These are phyloP conservation scores for Carex arenaria DNA, from an alignment of 202 grass and related monocot species.

Conservation along the genomic window DNA sequence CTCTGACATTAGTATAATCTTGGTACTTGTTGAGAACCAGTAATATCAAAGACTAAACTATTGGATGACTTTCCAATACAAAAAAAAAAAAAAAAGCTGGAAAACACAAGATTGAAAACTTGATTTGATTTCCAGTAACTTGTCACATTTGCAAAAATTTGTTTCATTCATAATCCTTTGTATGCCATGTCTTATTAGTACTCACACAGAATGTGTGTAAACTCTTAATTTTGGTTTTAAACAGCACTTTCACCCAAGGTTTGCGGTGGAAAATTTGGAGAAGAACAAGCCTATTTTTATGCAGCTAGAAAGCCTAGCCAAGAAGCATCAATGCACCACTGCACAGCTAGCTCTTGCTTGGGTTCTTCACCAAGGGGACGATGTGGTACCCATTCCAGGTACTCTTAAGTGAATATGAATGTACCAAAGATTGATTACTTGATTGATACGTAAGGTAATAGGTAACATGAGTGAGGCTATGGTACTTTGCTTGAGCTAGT, in stretches of 20 bases:
- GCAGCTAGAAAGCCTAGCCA: neutral
- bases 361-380: conserved; percentile 32
- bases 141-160: neutral
- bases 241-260: conserved; percentile 19
- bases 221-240: neutral
- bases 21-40: neutral
- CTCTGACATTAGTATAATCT: neutral
- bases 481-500: no score
- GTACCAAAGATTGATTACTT: neutral
- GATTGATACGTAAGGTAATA: neutral
- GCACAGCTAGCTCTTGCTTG: conserved; percentile 31
- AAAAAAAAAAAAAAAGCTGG: no score
- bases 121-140: neutral
- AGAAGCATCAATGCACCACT: conserved; percentile 17
- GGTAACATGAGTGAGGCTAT: no score
- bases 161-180: neutral
- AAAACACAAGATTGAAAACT: no score
- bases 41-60: neutral
- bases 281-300: conserved; percentile 20
- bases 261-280: conserved; percentile 18
- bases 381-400: conserved; percentile 38
- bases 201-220: neutral
- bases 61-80: neutral
- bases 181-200: neutral
- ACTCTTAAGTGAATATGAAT: neutral